Base-by-base conservation (phyloP, 768 basidiomycete species). In the Leccinum olivaceopallidum region DNA sequence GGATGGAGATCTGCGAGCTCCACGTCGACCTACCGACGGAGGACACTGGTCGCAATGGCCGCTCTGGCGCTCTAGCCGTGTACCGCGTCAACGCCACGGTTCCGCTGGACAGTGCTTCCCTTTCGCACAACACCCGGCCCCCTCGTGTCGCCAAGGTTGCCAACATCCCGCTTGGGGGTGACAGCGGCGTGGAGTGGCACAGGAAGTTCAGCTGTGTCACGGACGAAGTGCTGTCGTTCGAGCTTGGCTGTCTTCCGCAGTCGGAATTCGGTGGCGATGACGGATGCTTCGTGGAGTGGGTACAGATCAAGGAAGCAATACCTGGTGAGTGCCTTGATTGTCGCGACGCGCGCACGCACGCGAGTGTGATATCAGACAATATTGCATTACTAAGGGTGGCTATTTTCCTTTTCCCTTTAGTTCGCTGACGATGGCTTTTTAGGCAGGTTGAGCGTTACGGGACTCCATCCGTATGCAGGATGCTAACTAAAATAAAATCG, bases 171-270 rank as follows among this genome's bases (percentile, higher is more conserved):
- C 18, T 42, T 18, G 18, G 39, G 39, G 39, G 18, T 42, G 39
- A 42, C 18, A 42, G 39, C 18, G 39, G 13, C 39, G 39, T 42
- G 14, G 7, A 26, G 24, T 26, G 24, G 24, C n/a, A 64, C 55
- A 64, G 63, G 30, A 59, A 53, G 44, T 54, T 64, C 6, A 60
- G 22, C 37, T 64, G 63, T 30, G 47, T 16, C 2, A 50, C 10
- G 20, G 63, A 64, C 2, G 63, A 65, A 16, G 63, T 64, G 2
- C 58, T 65, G 8, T 60, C 63, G 4, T 64, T 64, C 26, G 63
- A 64, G 32, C 58, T 64, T 18, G 32, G 63, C 7, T 64, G 63
- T 16, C 55, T 60, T 49, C 55, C 63, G 3, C 16, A 4, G 52
- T 55, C 28, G 14, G 63, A 64, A 44, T 56, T 57, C 1, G 58